Conservation (phyloP, 2,329 filamentous ascomycete genomes). For the Dothistroma septosporum region DNA sequence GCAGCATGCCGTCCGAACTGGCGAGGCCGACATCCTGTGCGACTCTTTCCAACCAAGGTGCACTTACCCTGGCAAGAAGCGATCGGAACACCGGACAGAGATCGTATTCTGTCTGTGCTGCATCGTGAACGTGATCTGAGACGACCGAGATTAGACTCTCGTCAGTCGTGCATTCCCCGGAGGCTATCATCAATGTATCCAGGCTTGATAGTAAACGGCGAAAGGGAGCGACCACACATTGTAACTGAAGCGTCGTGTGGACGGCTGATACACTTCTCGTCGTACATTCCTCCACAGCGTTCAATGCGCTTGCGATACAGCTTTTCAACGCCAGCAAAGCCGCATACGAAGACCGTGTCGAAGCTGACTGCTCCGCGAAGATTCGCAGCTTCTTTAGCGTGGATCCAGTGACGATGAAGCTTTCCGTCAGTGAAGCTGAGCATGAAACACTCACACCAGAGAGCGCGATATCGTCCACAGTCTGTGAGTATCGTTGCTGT, state of each 20-base stretch:
- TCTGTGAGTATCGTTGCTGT: conserved; percentile 50
- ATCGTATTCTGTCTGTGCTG: conserved; percentile 13
- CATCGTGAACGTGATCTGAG: conserved; percentile 19
- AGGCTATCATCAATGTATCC: conserved; percentile 4
- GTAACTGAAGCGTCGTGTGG: conserved; percentile 40
- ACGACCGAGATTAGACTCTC: conserved; percentile 25
- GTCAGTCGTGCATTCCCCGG: conserved; percentile 14
- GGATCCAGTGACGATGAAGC: conserved; percentile 40
- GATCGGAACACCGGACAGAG: conserved; percentile 17
- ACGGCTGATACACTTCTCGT: conserved; percentile 29
- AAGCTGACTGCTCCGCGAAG: conserved; percentile 10
- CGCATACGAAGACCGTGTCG: conserved; percentile 26
- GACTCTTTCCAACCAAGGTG: conserved; percentile 28
- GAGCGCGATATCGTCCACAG: conserved; percentile 43
- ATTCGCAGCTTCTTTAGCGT: conserved; percentile 20
- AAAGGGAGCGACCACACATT: conserved; percentile 41
- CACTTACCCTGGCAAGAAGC: conserved; percentile 23
- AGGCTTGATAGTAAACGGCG: conserved; percentile 22
- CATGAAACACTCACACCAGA: conserved; percentile 49
- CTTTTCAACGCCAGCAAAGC: conserved; percentile 42
- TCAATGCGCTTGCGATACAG: conserved; percentile 38
- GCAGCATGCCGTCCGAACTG: neutral
- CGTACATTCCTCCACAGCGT: conserved; percentile 40
- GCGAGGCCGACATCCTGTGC: conserved; percentile 21
- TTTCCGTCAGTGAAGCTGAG: conserved; percentile 51